phyloP scores from a whole-genome alignment of 2,329 filamentous ascomycete genomes.

The Neospermospora avenae region DNA sequence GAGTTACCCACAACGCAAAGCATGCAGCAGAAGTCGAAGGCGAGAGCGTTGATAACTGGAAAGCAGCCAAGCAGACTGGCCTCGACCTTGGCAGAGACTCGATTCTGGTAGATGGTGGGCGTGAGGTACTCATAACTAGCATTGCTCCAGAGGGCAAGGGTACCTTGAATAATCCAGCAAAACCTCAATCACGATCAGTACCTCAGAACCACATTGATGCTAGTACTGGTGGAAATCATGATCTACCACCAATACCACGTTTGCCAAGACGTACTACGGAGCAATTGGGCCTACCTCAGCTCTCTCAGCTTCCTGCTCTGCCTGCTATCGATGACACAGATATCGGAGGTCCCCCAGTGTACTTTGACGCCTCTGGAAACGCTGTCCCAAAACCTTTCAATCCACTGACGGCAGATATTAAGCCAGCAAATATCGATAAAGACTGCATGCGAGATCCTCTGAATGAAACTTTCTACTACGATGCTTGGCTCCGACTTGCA shows the following conservation, averaged over 20 bases:
- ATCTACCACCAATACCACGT: slow-evolving; percentile 56
- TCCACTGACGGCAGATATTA: slow-evolving; percentile 64
- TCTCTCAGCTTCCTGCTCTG: slow-evolving; percentile 68
- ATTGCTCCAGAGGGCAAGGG: slow-evolving; percentile 63
- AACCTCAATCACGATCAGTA: slow-evolving; percentile 36
- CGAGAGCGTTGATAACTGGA: slow-evolving; percentile 73
- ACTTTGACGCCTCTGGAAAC: slow-evolving; percentile 51
- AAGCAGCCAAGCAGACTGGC: slow-evolving; percentile 57
- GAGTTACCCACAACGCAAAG: slow-evolving; percentile 56
- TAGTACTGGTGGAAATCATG: slow-evolving; percentile 41
- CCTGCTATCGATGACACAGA: slow-evolving; percentile 75
- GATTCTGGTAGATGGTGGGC: slow-evolving; percentile 59
- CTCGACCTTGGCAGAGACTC: slow-evolving; percentile 67
- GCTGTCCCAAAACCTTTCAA: slow-evolving; percentile 45
- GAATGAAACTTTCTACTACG: slow-evolving; percentile 75
- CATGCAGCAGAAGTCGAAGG: slow-evolving; percentile 75
- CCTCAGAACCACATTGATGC: slow-evolving; percentile 20
- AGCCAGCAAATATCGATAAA: slow-evolving; percentile 70
- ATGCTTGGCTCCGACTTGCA: slow-evolving; percentile 83
- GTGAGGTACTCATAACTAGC: slow-evolving; percentile 68
- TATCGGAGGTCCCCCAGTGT: slow-evolving; percentile 70
- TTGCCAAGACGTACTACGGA: slow-evolving; percentile 59
- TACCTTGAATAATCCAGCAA: slow-evolving; percentile 51
- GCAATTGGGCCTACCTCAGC: slow-evolving; percentile 64
- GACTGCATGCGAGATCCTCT: slow-evolving; percentile 95